Conservation (phyloP, 345 rosid species). For the Linum trigynum region DNA sequence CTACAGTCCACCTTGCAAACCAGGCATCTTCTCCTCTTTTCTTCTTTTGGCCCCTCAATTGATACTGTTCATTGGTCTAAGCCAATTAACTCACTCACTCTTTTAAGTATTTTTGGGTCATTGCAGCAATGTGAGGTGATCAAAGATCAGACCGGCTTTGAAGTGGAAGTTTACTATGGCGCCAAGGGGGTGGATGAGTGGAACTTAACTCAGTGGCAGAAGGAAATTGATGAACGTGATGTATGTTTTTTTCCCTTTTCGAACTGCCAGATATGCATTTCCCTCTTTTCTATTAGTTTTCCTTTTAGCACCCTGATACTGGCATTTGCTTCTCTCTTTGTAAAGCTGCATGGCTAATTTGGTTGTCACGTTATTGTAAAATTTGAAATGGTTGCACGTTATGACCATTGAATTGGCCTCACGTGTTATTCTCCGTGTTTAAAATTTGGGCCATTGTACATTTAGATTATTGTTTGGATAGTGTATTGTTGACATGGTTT, state of each 20-base stretch:
- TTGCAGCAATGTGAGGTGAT: conserved; percentile 68
- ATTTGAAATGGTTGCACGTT: too few species aligned
- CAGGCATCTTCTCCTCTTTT: conserved; percentile 36
- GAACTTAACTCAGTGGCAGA: conserved; percentile 50
- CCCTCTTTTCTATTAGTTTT: not conserved
- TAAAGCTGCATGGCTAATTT: too few species aligned
- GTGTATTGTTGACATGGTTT: not conserved
- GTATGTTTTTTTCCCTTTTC: conserved; percentile 31
- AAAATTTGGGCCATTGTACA: not conserved
- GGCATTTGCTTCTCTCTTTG: not conserved
- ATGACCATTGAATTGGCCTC: not conserved
- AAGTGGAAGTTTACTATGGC: conserved; percentile 64
- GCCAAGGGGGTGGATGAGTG: conserved; percentile 70
- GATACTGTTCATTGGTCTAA: not conserved
- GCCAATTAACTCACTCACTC: not conserved
- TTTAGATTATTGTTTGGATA: not conserved
- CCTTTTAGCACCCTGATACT: not conserved
- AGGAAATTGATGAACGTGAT: conserved; percentile 51
- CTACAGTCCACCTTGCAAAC: conserved; percentile 66
- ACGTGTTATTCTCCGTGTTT: not conserved
- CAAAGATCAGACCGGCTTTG: conserved; percentile 29
- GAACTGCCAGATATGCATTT: too few species aligned
- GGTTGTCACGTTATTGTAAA: too few species aligned
- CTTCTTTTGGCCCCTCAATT: not conserved
- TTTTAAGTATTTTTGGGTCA: conserved; percentile 10